Base-by-base conservation (phyloP, 2,329 filamentous ascomycete species). In the Hymenoscyphus scutula region DNA sequence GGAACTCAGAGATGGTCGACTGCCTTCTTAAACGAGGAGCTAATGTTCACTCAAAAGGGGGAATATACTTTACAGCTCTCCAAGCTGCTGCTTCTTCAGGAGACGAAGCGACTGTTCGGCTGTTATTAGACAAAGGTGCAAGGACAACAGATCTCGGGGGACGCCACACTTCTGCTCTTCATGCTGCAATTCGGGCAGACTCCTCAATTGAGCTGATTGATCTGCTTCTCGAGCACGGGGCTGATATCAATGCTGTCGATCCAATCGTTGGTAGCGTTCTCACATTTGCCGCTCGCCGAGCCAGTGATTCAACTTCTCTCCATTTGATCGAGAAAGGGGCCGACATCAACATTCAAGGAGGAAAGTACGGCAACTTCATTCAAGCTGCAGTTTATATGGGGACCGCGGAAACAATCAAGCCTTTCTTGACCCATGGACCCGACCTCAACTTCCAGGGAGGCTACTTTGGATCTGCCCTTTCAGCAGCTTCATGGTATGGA, bases 271-370 rank as follows among this genome's bases (percentile, higher is more conserved):
- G 15, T 13, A 37, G 23, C 5, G n/a, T 32, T 15, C 32, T 53
- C 19, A 7, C 19, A 27, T 8, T 37, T 19, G 45, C 57, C n/a
- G 27, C 41, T 34, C 57, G 38, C 17, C 32, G 57, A 51, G 57
- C 57, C 5, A 7, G 15, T 27, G 29, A 41, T 7, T 17, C 23
- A 4, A 37, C 29, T 1, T 19, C 32, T 17, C 13, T 51, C 4
- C 30, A 60, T 53, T 27, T 60, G 17, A 51, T 59, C 17, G 57
- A 59, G 32, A 59, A 59, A 32, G 57, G 58, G 17, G 58, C 58
- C 7, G 45, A 60, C 37, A 32, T 60, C 23, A 60, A 60, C 6
- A 5, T 27, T 25, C 10, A 19, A 27, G 58, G 58, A n/a, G 58
- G 58, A 1, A 60, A 29, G 23, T 60, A 56, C 27, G 37, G 48